A percentile compares a stretch with the other conserved stretches of the same genome.
phyloP scores from a whole-genome alignment of 2,329 filamentous ascomycete species.

The Passalora sequoiae region DNA sequence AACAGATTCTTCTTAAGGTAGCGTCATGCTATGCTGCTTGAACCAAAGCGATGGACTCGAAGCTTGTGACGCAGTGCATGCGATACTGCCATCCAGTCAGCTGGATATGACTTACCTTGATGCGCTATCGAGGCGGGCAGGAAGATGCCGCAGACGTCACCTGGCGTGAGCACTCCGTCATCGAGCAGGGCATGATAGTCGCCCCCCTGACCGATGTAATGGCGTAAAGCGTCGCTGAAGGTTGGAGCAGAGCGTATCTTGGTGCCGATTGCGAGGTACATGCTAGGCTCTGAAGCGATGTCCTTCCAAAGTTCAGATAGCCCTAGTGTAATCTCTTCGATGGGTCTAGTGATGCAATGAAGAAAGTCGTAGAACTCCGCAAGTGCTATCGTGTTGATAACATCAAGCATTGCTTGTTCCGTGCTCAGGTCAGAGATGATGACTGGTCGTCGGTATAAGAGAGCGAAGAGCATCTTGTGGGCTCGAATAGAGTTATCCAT shows the following conservation, averaged over 20 bases:
- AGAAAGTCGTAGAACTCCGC: conserved; percentile 1
- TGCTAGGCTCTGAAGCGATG: background rate
- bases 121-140: background rate
- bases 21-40: no score
- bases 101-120: background rate
- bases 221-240: no score
- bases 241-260: background rate
- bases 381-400: background rate
- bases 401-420: background rate
- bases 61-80: no score
- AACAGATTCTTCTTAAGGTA: no score
- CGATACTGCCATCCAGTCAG: no score
- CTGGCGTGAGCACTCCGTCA: background rate
- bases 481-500: background rate
- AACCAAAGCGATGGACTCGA: no score
- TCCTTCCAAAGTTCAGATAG: background rate
- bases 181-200: background rate
- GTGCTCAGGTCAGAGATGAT: no score
- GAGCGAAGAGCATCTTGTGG: background rate
- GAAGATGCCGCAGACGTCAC: background rate
- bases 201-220: background rate
- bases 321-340: background rate
- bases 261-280: background rate
- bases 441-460: background rate
- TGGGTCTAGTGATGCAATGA: background rate